phyloP scores from a whole-genome alignment of 1,139 yeast species.

The Scheffersomyces illinoinensis region DNA sequence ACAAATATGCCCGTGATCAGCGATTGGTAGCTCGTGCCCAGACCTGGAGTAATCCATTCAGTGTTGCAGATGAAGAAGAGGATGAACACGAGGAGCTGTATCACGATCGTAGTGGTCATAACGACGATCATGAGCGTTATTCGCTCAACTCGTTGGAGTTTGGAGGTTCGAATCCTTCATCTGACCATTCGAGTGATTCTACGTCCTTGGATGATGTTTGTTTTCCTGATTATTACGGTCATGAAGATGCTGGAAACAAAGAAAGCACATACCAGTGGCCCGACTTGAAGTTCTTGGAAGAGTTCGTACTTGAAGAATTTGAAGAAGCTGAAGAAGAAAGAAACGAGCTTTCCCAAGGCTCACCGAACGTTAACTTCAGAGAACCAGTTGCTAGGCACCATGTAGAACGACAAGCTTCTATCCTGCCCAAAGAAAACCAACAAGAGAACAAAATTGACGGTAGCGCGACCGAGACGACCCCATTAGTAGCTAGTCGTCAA shows the following conservation, averaged over 20 bases:
- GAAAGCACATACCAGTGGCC: conserved; percentile 60
- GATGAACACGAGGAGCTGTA: conserved; percentile 3
- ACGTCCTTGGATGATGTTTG: conserved; percentile 79
- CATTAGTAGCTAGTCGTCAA: conserved; percentile 38
- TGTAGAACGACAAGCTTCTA: neutral
- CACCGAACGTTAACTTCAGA: conserved; percentile 26
- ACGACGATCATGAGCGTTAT: conserved; percentile 18
- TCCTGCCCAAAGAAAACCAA: conserved; percentile 1
- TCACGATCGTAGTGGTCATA: conserved; percentile 9
- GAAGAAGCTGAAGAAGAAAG: conserved; percentile 36
- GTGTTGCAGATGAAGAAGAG: conserved; percentile 3
- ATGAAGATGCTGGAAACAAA: conserved; percentile 22
- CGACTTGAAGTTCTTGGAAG: conserved; percentile 70
- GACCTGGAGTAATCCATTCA: conserved; percentile 19
- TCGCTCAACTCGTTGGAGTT: conserved; percentile 40
- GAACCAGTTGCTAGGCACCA: conserved; percentile 19
- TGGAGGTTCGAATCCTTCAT: conserved; percentile 68
- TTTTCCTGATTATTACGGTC: conserved; percentile 38
- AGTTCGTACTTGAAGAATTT: conserved; percentile 71
- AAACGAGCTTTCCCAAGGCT: conserved; percentile 9
- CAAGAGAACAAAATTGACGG: neutral
- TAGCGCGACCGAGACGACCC: conserved; percentile 13
- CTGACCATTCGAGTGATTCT: conserved; percentile 71
- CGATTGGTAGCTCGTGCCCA: conserved; percentile 19
- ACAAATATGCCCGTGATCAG: conserved; percentile 39